Percentiles rank a stretch among this genome's conserved stretches.
phyloP scores from a whole-genome alignment of 768 basidiomycete species.

The Coprinopsis strossmayeri region DNA sequence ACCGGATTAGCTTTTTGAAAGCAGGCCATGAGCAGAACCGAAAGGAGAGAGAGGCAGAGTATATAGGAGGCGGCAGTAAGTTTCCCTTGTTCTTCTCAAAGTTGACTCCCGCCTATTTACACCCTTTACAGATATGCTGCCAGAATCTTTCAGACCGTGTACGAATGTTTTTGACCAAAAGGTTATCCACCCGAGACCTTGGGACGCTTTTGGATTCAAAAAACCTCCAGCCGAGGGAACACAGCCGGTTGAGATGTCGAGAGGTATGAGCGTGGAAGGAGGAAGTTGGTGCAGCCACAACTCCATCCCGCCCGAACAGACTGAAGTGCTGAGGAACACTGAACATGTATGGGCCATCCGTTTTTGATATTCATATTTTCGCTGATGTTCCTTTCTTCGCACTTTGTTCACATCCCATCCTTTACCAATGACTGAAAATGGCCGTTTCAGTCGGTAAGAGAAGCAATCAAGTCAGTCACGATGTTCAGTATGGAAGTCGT shows the following conservation, averaged over 20 bases:
- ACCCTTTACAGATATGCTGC: conserved; percentile 23
- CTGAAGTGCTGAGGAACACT: conserved; percentile 30
- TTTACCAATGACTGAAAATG: no score
- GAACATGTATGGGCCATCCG: conserved; percentile 21
- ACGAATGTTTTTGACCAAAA: conserved; percentile 7
- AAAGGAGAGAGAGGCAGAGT: no score
- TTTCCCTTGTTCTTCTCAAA: no score
- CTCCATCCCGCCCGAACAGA: conserved; percentile 32
- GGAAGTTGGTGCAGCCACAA: conserved; percentile 27
- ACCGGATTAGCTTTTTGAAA: no score
- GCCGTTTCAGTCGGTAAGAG: conserved; percentile 30
- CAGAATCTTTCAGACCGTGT: conserved; percentile 7
- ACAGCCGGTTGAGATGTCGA: conserved; percentile 20
- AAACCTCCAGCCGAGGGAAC: not conserved
- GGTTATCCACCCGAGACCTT: conserved; percentile 4
- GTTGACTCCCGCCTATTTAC: not conserved
- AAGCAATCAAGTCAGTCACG: conserved; percentile 25
- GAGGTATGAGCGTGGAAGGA: no score
- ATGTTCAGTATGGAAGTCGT: conserved; percentile 35
- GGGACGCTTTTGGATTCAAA: not conserved
- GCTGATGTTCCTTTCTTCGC: not conserved
- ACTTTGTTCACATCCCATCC: no score
- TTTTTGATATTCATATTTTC: conserved; percentile 8
- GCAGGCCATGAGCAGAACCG: no score
- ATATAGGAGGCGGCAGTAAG: no score